A percentile compares a stretch with the other conserved stretches of the same genome.
phyloP scores from a whole-genome alignment of 768 basidiomycete species.

The Agaricus bisporus region DNA sequence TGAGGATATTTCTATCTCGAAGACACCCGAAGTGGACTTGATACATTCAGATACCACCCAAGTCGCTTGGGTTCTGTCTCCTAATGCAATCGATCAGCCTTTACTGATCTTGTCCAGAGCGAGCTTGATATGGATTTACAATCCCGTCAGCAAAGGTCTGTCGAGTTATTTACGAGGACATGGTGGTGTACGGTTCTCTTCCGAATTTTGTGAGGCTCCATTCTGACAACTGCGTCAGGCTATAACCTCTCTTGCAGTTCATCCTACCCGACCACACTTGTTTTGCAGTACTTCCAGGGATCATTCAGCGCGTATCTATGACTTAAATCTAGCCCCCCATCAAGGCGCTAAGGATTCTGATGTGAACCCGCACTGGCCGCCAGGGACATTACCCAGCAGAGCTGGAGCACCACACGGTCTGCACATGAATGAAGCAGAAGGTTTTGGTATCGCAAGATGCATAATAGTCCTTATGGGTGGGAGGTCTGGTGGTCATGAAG shows the following conservation, averaged over 20 bases:
- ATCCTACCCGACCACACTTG: slow-evolving; percentile 51
- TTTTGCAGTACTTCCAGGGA: slow-evolving; percentile 73
- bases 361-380: slow-evolving; percentile 55
- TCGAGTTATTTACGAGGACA: slow-evolving; percentile 57
- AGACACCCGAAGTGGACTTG: slow-evolving; percentile 11
- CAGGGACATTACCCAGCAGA: slow-evolving; percentile 39
- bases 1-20: too few species aligned
- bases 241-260: slow-evolving; percentile 65
- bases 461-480: slow-evolving; percentile 62
- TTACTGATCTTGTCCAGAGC: slow-evolving; percentile 50
- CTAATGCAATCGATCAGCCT: slow-evolving; percentile 41
- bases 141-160: slow-evolving; percentile 33
- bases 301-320: slow-evolving; percentile 64
- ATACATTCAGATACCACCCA: slow-evolving; percentile 27
- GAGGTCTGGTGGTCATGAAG: slow-evolving; percentile 67
- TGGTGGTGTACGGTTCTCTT: slow-evolving; percentile 51
- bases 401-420: slow-evolving; percentile 70
- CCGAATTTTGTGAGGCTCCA: not conserved
- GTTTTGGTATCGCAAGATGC: slow-evolving; percentile 58
- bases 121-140: slow-evolving; percentile 51
- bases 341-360: slow-evolving; percentile 10
- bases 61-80: slow-evolving; percentile 57
- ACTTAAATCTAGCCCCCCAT: slow-evolving; percentile 34
- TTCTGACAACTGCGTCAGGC: slow-evolving; percentile 23
- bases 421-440: slow-evolving; percentile 53